Conservation (phyloP, 179 eudicot genomes). For the Camellia oleifera region DNA sequence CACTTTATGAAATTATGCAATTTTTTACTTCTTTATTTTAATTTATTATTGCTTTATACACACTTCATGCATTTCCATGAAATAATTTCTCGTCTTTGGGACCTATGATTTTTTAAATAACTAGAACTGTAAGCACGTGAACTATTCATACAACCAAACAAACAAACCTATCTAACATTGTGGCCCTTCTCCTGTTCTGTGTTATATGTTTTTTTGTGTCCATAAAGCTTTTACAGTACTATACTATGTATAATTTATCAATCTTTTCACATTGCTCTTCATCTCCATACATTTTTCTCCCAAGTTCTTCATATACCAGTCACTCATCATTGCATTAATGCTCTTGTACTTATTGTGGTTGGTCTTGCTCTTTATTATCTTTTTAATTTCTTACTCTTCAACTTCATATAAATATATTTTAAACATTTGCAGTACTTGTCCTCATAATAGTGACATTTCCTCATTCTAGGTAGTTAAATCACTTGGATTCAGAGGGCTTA, state of each 20-base stretch:
- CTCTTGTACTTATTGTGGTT: neutral
- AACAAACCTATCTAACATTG: neutral
- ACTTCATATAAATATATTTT: no score
- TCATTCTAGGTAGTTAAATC: no score
- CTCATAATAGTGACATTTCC: no score
- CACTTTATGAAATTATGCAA: no score
- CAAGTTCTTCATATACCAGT: neutral
- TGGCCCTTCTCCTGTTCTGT: neutral
- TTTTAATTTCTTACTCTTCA: no score
- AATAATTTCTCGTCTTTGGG: neutral
- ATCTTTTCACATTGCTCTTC: neutral
- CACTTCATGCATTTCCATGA: neutral
- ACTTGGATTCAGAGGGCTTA: no score
- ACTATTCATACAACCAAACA: neutral
- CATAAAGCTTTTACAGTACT: neutral
- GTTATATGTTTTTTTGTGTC: neutral
- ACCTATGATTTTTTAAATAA: neutral
- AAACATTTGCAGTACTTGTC: no score
- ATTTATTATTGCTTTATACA: no score
- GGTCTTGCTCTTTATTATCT: no score
- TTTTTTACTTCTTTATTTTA: no score
- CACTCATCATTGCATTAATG: neutral
- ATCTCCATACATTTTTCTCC: neutral
- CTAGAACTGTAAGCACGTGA: neutral
- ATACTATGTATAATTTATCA: neutral